These are phyloP conservation scores for Stentor roeselii DNA, from an alignment of 73 alveolate species.

Conservation along the genomic window DNA sequence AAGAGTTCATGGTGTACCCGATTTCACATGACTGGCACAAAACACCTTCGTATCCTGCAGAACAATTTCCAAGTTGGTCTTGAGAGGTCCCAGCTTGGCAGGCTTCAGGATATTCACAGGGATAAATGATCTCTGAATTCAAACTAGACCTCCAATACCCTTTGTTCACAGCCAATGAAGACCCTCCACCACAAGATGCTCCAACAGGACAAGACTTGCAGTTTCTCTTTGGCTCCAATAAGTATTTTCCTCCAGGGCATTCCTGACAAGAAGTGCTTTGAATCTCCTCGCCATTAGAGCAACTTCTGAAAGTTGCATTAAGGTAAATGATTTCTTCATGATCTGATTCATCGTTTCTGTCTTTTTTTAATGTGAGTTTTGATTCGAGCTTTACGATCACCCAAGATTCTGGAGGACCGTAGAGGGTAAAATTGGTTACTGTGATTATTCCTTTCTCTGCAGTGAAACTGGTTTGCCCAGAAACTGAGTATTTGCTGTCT, in stretches of 20 bases:
- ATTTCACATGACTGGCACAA: constrained; percentile 34
- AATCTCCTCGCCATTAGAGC: neutral
- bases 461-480: neutral
- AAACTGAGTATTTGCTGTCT: neutral
- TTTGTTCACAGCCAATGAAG: constrained; percentile 11
- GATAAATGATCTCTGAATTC: constrained; percentile 33
- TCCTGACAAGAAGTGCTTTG: neutral
- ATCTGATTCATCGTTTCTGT: neutral
- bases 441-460: neutral
- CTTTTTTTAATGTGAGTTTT: no score
- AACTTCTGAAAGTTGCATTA: neutral
- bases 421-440: neutral
- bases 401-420: neutral
- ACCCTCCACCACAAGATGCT: constrained; percentile 41
- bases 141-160: constrained; percentile 39
- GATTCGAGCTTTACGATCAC: no score
- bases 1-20: neutral
- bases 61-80: constrained; percentile 31
- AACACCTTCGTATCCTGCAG: constrained; percentile 38
- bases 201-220: constrained; percentile 35
- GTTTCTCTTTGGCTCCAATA: neutral
- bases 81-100: constrained; percentile 45
- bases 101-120: constrained; percentile 26
- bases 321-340: neutral
- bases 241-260: constrained; percentile 15